Evolutionary conservation across 495 filamentous ascomycete genomes (phyloP), one percentile per base, ranked within the genome.

Genomic region (Neurospora hispaniola): DNA sequence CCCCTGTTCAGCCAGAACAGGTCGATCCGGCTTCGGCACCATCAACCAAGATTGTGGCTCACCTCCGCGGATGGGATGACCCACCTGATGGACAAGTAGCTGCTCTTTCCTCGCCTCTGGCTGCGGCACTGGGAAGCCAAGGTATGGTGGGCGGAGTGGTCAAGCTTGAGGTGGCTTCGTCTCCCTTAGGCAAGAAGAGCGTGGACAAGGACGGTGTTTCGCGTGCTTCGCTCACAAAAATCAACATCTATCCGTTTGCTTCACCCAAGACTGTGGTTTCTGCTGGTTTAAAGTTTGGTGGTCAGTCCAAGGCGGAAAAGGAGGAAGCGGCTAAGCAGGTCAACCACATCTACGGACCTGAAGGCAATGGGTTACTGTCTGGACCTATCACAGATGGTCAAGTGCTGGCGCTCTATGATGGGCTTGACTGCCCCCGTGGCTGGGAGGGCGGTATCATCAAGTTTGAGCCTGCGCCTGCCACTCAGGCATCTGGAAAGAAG

Each of bases 311-410:
- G 71, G 86, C 89, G 10, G 91, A 94, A 75, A 84, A 88, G 62
- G 90, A 94, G 79, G 90, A 92, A 74, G 85, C 91, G 48, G 83
- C 85, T 3, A 87, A 85, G 75, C 84, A 84, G 59, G 82, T 92
- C 69, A 79, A 81, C 69, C 82, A 86, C 69, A 84, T 89, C 20
- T 91, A 89, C 75, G 85, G 84, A 23, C 71, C 86, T 79, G 81
- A 85, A 77, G 80, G 85, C 71, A 85, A 86, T 68, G 88, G 89
- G 2, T 79, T 97, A 42, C 83, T 98, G n/a, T 88, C 92, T 20
- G 95, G 96, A 0, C 93, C 96, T 4, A 76, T 99, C 39, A 98
- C 94, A 0, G 92, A 98, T 81, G 94, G 96, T 8, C 91, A 95
- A 81, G 76, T 96, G 40, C 81, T 99, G 7, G 85, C 85, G 16